A percentile compares a stretch with the other conserved stretches of the same genome.
phyloP scores from a whole-genome alignment of 345 rosid species.

The Abelmoschus esculentus region DNA sequence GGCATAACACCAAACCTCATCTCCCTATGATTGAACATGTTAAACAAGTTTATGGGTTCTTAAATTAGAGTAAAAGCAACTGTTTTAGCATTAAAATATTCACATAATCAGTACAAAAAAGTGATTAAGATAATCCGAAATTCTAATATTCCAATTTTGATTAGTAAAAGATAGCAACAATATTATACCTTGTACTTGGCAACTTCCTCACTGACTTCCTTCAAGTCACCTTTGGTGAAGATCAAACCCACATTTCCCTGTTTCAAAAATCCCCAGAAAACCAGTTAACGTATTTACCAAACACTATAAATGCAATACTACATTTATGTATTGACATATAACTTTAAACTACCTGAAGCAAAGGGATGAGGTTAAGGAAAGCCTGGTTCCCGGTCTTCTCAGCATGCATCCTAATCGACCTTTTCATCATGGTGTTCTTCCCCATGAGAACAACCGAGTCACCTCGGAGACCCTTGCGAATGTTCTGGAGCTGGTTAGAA shows the following conservation, averaged over 20 bases:
- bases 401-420: conserved; percentile 69
- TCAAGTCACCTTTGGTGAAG: conserved; percentile 94
- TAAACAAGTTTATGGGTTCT: background rate
- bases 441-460: conserved; percentile 89
- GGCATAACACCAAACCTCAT: background rate
- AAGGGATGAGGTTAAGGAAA: conserved; percentile 61
- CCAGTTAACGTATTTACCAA: background rate
- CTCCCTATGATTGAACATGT: background rate
- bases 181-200: conserved; percentile 76
- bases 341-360: conserved; percentile 55
- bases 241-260: conserved; percentile 96
- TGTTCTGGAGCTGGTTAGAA: conserved; percentile 84
- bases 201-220: conserved; percentile 95
- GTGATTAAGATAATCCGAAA: too few relatives aligned
- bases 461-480: conserved; percentile 69
- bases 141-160: background rate
- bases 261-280: background rate
- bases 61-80: background rate
- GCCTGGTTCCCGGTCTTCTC: conserved; percentile 61
- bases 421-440: conserved; percentile 96
- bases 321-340: background rate
- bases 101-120: background rate
- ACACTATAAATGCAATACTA: background rate
- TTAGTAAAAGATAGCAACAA: background rate
- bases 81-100: background rate